Percentiles rank a stretch among this genome's conserved stretches.
These are phyloP conservation scores for Calocera viscosa DNA, from an alignment of 768 basidiomycete genomes.

Conservation along the genomic window DNA sequence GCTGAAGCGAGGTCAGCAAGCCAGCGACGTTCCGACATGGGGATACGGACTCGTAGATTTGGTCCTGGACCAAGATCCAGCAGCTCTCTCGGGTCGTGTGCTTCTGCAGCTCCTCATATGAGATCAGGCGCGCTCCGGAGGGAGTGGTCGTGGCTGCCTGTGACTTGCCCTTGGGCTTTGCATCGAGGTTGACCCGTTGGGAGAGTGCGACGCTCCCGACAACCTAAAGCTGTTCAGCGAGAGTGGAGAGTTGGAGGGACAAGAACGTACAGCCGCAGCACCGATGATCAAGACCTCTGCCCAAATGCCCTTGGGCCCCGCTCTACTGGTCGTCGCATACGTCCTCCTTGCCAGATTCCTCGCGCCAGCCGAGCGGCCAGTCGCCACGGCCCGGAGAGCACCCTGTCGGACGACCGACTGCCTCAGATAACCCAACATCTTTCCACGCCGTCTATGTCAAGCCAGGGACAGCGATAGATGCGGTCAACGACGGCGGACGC, in stretches of 20 bases:
- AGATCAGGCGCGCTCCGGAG: slow-evolving; percentile 12
- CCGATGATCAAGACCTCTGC: not conserved
- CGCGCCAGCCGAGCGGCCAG: not conserved
- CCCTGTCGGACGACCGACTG: not conserved
- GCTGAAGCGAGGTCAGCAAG: slow-evolving; percentile 9
- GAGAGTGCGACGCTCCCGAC: not conserved
- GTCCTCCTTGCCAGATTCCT: not conserved
- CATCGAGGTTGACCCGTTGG: not conserved
- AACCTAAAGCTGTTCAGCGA: not conserved
- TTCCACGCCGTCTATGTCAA: slow-evolving; percentile 1
- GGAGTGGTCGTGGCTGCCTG: not conserved
- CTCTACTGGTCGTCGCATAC: slow-evolving; percentile 11
- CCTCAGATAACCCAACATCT: not conserved
- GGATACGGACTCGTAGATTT: slow-evolving; percentile 15
- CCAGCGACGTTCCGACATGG: not conserved
- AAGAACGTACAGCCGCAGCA: not conserved
- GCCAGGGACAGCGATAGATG: not conserved
- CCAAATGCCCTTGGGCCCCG: slow-evolving; percentile 35
- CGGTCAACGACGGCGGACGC: not conserved
- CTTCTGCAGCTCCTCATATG: slow-evolving; percentile 27
- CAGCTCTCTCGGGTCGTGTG: slow-evolving; percentile 26
- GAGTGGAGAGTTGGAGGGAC: not conserved
- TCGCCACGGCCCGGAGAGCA: not conserved
- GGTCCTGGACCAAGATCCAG: slow-evolving; percentile 25
- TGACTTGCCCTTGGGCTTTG: not conserved